Base-by-base conservation (phyloP, 495 filamentous ascomycete genomes). In the Aspergillus homomorphus region DNA sequence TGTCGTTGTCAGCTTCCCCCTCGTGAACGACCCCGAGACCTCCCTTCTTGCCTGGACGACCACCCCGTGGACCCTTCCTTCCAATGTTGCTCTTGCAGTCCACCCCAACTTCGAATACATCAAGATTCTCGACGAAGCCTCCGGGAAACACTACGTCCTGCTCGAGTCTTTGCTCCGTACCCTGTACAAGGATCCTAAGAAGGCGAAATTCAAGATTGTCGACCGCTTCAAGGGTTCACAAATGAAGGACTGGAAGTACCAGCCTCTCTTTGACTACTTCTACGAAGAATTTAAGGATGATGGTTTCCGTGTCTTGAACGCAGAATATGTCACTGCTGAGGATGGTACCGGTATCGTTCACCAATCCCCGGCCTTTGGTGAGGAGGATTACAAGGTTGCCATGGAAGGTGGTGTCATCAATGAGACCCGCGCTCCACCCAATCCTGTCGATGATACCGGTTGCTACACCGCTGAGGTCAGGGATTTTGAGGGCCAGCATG, bases 311-410 rank as follows among this genome's bases (percentile, higher is more conserved):
- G 89, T 98, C 12, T 66, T 96, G 62, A 93, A 89, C 62, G 94
- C 90, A 30, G 84, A 78, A 2, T 98, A 98, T 71, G 95, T 98
- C 46, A 95, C 90, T 19, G 84, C 89, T 21, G 93, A 96, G 59
- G 91, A 89, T 66, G 94, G 94, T 84, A 91, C 92, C 22, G 94
- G 94, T 67, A 87, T 98, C 53, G 94, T 98, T 23, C 94, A 98
- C 73, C 92, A 98, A 72, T 82, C 95, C 14, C 95, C 95, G 12
- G 91, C 92, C 0, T 98, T 92, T 69, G 94, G 94, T 80, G 92
- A 96, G 73, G 94, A 98, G 56, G 94, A 98, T 85, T 98, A 96
- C 78, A 86, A 85, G 61, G 84, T 93, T 44, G 90, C 90, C 3
- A 63, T 92, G 58, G 84, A 89, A 57, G 73, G 81, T 51, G 94